Evolutionary conservation across 1,284 basidiomycete species (phyloP).

Genomic region (Stereum hirsutum): DNA sequence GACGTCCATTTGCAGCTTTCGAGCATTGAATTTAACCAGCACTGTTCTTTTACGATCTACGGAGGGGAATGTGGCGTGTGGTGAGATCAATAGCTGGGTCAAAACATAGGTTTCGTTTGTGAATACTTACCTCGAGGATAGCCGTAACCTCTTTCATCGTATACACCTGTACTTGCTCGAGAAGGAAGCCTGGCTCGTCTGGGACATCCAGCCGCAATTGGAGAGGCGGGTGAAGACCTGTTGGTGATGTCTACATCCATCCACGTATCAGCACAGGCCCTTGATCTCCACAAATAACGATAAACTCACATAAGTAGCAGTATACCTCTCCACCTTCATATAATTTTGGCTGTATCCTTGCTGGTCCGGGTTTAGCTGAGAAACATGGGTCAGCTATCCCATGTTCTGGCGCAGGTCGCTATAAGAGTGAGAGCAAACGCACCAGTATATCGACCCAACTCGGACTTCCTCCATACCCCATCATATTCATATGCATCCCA

Average conservation of each 20-base stretch:
- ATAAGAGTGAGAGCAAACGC: constrained; percentile 15
- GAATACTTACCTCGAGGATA: constrained; percentile 48
- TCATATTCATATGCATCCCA: constrained; percentile 39
- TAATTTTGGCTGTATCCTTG: constrained; percentile 30
- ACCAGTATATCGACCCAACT: constrained; percentile 71
- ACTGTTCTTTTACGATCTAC: constrained; percentile 69
- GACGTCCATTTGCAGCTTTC: constrained; percentile 47
- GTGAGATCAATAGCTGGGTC: background rate
- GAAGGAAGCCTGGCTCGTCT: constrained; percentile 61
- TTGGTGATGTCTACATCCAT: constrained; percentile 46
- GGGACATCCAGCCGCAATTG: constrained; percentile 53
- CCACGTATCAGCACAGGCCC: constrained; percentile 1
- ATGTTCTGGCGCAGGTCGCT: background rate
- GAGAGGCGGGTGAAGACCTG: constrained; percentile 54
- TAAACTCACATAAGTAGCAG: constrained; percentile 29
- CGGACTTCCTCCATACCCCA: no score
- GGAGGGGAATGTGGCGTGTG: background rate
- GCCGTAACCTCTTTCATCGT: constrained; percentile 64
- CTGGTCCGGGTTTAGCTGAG: background rate
- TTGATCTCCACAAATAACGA: background rate
- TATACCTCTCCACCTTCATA: constrained; percentile 41
- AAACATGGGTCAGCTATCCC: no score
- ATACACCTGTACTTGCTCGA: constrained; percentile 60
- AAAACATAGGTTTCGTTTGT: background rate
- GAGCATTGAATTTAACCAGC: constrained; percentile 67